Evolutionary conservation across 257 asterid genomes (phyloP), one percentile per base, ranked within the genome.

Genomic region (Solanum gracilifrons): DNA sequence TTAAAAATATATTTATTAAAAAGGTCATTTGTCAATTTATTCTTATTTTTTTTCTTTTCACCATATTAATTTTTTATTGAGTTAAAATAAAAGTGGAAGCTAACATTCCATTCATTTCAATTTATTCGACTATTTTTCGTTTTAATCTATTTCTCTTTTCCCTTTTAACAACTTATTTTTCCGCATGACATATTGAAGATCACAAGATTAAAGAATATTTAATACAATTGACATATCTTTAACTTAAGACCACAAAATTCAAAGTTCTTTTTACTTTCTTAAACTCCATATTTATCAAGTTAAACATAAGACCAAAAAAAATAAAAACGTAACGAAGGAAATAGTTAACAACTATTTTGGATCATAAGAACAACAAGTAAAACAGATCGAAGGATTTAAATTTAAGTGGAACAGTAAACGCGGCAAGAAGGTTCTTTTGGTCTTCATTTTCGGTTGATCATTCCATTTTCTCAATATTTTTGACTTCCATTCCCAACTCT

Each of bases 371-470:
- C 9, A 1, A 60, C n/a, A 69, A 29, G n/a, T 31, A 7, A 69
- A 64, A 10, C 13, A 48, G 2, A 5, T 0, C 1, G 4, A 7
- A 66, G 33, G 9, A 66, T 25, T 1, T 13, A 41, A 15, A 79
- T 7, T 33, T 77, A 0, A 27, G 66, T 8, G 39, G 85, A 8
- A 46, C 68, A 87, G 85, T 37, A 25, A 73, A 88, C 87, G 87
- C 51, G 85, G 89, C 27, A 73, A 20, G 41, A 85, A 86, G 88
- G 87, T 80, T 79, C 87, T 86, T 69, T 69, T 80, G 85, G 85
- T 88, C 88, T 68, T 86, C 55, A 15, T 13, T 27, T 73, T 29
- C 41, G 0, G n/a, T 32, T 80, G 15, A 21, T 27, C 23, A 35
- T 69, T 6, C 74, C 82, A 27, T 41, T 68, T 41, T 85, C 80